These are phyloP conservation scores for Fusarium decemcellulare DNA, from an alignment of 2,329 filamentous ascomycete species.

Conservation along the genomic window DNA sequence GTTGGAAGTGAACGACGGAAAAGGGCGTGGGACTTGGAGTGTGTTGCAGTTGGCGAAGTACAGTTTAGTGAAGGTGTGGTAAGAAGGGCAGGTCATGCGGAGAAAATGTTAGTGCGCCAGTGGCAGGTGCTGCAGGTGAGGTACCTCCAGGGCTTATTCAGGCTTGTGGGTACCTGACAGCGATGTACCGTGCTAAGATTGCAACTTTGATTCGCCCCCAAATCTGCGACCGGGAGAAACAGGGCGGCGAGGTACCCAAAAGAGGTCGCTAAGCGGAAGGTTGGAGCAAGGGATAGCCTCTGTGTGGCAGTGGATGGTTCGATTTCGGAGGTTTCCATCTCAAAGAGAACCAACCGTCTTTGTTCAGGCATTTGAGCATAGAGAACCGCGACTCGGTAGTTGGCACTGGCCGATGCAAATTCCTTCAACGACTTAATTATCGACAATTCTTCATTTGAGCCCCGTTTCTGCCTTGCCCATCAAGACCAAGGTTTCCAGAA, in stretches of 20 bases:
- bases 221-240: slow-evolving; percentile 42
- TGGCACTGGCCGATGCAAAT: too few relatives aligned
- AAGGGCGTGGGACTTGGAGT: slow-evolving; percentile 34
- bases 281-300: slow-evolving; percentile 3
- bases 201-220: slow-evolving; percentile 19
- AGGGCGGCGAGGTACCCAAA: slow-evolving; percentile 39
- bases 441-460: background rate
- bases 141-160: slow-evolving; percentile 28
- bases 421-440: background rate
- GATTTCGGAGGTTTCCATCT: slow-evolving; percentile 48
- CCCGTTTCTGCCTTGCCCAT: background rate
- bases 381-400: too few relatives aligned
- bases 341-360: slow-evolving; percentile 23
- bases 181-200: slow-evolving; percentile 25
- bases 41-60: slow-evolving; percentile 38
- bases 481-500: background rate
- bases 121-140: slow-evolving; percentile 7
- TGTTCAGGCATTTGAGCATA: slow-evolving; percentile 9
- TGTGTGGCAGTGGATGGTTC: slow-evolving; percentile 37
- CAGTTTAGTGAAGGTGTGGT: slow-evolving; percentile 31
- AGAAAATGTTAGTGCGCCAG: slow-evolving; percentile 43
- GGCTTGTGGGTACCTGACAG: slow-evolving; percentile 10
- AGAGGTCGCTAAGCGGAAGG: slow-evolving; percentile 21
- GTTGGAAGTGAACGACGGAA: slow-evolving; percentile 26
- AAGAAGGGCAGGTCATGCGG: slow-evolving; percentile 47